Base-by-base conservation (phyloP, 2,329 filamentous ascomycete genomes). In the Karstenula rhodostoma region DNA sequence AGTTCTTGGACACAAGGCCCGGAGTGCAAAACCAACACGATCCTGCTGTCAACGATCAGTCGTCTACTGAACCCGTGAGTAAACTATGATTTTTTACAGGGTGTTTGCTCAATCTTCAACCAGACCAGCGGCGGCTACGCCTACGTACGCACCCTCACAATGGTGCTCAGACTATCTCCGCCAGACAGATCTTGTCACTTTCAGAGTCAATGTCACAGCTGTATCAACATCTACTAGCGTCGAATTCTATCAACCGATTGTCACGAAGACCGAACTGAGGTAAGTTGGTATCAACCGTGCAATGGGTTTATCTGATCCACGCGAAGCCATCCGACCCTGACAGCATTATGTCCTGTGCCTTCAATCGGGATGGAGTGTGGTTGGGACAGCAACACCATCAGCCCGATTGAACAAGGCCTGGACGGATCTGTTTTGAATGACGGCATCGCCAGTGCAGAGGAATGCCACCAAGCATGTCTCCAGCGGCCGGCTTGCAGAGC, bases 391-490 rank as follows among this genome's bases (percentile, higher is more conserved):
- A 66, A 66, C 50, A 66, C 56, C 19, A 57, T 66, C 19, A 59
- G 57, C 2, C 65, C 65, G 0, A 42, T 52, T 17, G 61, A 60
- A 9, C 65, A 67, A 52, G 59, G 58, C 42, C 49, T 63, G 56
- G 65, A 67, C 56, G 62, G 55, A 56, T 57, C 40, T 10, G 63
- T 67, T 32, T 49, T 57, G 54, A 37, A 44, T n/a, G 51, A 54
- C 17, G 51, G 37, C 37, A 54, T 54, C 23, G 37, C 17, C 50
- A 60, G 58, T 12, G 52, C 61, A 1, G 54, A 60, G 33, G 59
- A 67, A 43, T 67, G 65, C 54, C 65, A 67, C 27, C 65, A 67
- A 63, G 49, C 63, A 9, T 67, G 65, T 23, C 61, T 67, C 32
- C 44, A 61, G 52, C 60, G 58, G 15, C 17, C 47, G 5, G 27